phyloP scores from a whole-genome alignment of 140 eudicot genomes.

The Stevia rebaudiana region DNA sequence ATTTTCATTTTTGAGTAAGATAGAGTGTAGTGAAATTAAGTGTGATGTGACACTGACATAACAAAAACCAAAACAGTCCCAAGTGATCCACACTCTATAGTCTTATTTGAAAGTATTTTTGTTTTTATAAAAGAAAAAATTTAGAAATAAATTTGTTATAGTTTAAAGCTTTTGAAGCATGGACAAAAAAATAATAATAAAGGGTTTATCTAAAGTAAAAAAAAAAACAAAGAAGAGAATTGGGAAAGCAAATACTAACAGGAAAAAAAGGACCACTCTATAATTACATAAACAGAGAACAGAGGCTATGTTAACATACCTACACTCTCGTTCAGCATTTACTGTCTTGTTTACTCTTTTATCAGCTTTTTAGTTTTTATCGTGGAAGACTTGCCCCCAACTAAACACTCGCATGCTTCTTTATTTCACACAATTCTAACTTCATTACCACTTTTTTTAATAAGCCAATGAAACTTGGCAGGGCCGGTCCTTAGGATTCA shows the following conservation, averaged over 20 bases:
- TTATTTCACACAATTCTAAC: constrained; percentile 20
- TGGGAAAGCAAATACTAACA: constrained; percentile 39
- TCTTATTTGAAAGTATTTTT: too few relatives aligned
- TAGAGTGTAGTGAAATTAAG: too few relatives aligned
- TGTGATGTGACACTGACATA: too few relatives aligned
- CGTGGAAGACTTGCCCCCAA: constrained; percentile 10
- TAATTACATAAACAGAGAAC: constrained; percentile 15
- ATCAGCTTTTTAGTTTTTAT: constrained; percentile 33
- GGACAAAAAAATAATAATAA: not conserved
- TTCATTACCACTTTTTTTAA: too few relatives aligned
- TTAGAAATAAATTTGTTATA: too few relatives aligned
- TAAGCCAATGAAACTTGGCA: too few relatives aligned
- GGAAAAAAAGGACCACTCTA: constrained; percentile 38
- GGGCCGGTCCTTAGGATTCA: too few relatives aligned
- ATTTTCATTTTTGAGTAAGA: too few relatives aligned
- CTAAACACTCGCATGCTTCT: constrained; percentile 22
- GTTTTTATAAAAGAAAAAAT: too few relatives aligned
- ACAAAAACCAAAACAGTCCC: too few relatives aligned
- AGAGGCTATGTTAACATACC: constrained; percentile 30
- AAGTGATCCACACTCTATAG: too few relatives aligned
- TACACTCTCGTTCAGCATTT: constrained; percentile 33
- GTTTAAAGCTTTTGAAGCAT: not conserved
- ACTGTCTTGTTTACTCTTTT: constrained; percentile 33
- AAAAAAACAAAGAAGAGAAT: constrained; percentile 27
- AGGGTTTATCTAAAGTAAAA: too few relatives aligned